A percentile compares a stretch with the other conserved stretches of the same genome.
Evolutionary conservation across 352 stramenopile species (phyloP).

Genomic region (Phytophthora capsici): DNA sequence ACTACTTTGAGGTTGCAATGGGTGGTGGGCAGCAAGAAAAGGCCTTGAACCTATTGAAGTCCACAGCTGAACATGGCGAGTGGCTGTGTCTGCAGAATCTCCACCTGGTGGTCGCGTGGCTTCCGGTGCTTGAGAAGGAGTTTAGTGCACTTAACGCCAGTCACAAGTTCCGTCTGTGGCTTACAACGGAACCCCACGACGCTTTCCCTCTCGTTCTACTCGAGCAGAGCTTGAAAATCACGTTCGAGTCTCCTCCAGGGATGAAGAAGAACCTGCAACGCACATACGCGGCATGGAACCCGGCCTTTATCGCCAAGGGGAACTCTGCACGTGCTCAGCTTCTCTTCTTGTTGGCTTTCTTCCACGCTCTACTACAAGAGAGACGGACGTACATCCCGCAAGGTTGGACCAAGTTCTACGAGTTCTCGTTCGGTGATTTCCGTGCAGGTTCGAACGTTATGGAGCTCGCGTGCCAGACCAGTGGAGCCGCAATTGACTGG

Average conservation of each 20-base stretch:
- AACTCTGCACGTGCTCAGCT: constrained; percentile 60
- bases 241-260: constrained; percentile 94
- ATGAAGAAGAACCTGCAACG: constrained; percentile 97
- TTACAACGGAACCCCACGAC: constrained; percentile 93
- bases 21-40: constrained; percentile 94
- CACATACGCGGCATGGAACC: constrained; percentile 89
- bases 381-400: constrained; percentile 94
- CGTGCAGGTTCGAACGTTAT: constrained; percentile 93
- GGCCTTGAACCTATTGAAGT: constrained; percentile 84
- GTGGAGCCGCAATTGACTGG: constrained; percentile 82
- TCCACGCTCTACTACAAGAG: constrained; percentile 90
- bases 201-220: constrained; percentile 92
- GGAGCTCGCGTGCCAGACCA: constrained; percentile 66
- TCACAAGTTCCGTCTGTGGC: constrained; percentile 94
- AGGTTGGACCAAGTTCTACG: constrained; percentile 97
- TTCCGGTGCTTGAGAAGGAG: constrained; percentile 93
- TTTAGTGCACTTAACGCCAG: constrained; percentile 76
- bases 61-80: constrained; percentile 80
- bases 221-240: constrained; percentile 94
- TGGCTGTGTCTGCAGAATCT: constrained; percentile 98
- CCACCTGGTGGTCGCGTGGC: constrained; percentile 94
- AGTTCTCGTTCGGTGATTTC: constrained; percentile 95
- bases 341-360: constrained; percentile 90
- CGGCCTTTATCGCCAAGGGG: constrained; percentile 71
- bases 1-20: constrained; percentile 96